Base-by-base conservation (phyloP, 768 basidiomycete genomes). In the Amyloporia xantha region DNA sequence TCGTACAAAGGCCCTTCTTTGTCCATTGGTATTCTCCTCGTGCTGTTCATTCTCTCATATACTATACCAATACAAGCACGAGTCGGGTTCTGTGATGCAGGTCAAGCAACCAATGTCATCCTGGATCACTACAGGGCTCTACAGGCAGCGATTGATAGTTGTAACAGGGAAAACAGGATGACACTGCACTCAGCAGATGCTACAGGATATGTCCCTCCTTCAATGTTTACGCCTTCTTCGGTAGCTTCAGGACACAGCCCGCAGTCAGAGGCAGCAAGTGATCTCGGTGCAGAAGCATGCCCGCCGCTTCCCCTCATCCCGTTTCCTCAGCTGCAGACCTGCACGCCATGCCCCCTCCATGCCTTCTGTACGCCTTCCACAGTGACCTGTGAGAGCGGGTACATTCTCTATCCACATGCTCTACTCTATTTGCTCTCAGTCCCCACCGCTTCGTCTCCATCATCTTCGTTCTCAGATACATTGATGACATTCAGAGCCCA, bases 61-160 rank as follows among this genome's bases (percentile, higher is more conserved):
- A 17, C 66, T 71, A n/a, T 55, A 71, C 56, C 70, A 71, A 15
- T 86, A 80, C 71, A 90, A 89, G 67, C 51, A 55, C 11, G 79
- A 85, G 55, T 89, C 55, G 90, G 91, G 4, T 92, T 79, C 65
- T 92, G 90, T 60, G 80, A 87, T 53, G 65, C 76, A 28, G 83
- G 78, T 17, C 77, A 64, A 48, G 68, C 71, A 54, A 84, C 81
- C 24, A 92, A 85, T 62, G 63, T 56, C 21, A 68, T 69, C 2
- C 65, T 90, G 42, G 77, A 78, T 49, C 66, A 64, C 11, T 56
- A 81, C 17, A 71, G 75, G 38, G 67, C 66, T 4, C 67, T 66
- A 37, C 66, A 76, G 47, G 59, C 66, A n/a, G 74, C 75, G 28
- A 66, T 76, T 11, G 73, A 77, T 41, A 67, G 69, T 39, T 88